phyloP scores from a whole-genome alignment of 192 early-diverging fungal genomes.

The Backusella westeae region DNA sequence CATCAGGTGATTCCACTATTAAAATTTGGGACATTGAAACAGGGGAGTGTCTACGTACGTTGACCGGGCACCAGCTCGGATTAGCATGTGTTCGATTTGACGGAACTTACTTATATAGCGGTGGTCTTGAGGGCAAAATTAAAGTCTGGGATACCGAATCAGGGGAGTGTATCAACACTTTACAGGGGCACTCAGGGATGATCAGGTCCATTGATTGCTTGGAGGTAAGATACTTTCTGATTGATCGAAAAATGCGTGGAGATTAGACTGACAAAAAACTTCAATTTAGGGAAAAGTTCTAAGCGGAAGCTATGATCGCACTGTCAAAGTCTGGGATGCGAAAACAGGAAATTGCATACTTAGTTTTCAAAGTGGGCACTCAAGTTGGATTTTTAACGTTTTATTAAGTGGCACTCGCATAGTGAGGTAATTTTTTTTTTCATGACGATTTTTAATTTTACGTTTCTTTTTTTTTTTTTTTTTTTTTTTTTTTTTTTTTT shows the following conservation, averaged over 20 bases:
- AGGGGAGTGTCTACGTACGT: constrained; percentile 66
- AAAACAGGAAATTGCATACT: constrained; percentile 72
- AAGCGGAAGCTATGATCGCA: constrained; percentile 89
- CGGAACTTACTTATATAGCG: constrained; percentile 68
- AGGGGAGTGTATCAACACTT: constrained; percentile 56
- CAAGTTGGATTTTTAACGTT: constrained; percentile 96
- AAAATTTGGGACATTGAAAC: constrained; percentile 78
- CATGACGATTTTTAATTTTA: not conserved
- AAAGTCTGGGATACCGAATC: constrained; percentile 59
- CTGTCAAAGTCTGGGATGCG: constrained; percentile 92
- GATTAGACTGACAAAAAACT: not conserved
- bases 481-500: too few relatives aligned
- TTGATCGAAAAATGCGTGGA: constrained; percentile 12
- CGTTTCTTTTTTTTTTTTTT: not conserved
- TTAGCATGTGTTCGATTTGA: constrained; percentile 82
- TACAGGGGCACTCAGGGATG: constrained; percentile 66
- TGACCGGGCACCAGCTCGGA: constrained; percentile 74
- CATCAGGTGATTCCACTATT: constrained; percentile 79
- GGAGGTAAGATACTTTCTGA: constrained; percentile 34
- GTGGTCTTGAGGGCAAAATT: constrained; percentile 76
- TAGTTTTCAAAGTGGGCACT: constrained; percentile 61
- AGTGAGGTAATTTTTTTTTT: constrained; percentile 36
- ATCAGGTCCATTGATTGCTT: constrained; percentile 87
- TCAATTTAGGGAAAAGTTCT: constrained; percentile 59
- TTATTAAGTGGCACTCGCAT: constrained; percentile 75